phyloP scores from a whole-genome alignment of 768 basidiomycete species.

The Crassisporium funariophilum region DNA sequence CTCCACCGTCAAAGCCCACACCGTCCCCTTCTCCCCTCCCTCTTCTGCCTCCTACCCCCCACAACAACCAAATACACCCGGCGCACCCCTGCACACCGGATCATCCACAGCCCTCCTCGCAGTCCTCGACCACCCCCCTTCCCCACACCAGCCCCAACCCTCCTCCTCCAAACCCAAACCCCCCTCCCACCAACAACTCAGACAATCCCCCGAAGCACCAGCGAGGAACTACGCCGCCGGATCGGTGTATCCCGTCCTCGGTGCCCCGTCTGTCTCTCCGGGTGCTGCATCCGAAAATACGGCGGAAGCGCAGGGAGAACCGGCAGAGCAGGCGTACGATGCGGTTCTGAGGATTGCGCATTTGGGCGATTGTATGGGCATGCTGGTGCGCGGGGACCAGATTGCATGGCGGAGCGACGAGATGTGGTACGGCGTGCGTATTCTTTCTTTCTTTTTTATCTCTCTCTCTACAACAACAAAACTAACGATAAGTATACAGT shows the following conservation, averaged over 20 bases:
- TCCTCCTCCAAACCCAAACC: conserved; percentile 6
- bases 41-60: too few relatives aligned
- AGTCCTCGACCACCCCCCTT: conserved; percentile 51
- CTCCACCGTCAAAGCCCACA: conserved; percentile 63
- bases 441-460: background rate
- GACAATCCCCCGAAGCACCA: conserved; percentile 18
- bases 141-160: too few relatives aligned
- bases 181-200: too few relatives aligned
- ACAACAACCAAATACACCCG: too few relatives aligned
- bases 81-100: conserved; percentile 47
- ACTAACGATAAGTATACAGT: conserved; percentile 32
- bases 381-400: conserved; percentile 77
- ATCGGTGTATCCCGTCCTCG: conserved; percentile 16
- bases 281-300: background rate
- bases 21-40: conserved; percentile 34
- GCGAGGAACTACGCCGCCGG: conserved; percentile 25
- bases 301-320: conserved; percentile 1
- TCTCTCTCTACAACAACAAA: background rate
- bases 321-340: conserved; percentile 34
- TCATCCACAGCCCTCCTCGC: conserved; percentile 73
- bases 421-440: conserved; percentile 85
- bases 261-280: background rate
- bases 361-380: conserved; percentile 85
- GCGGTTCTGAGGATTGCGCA: conserved; percentile 82
- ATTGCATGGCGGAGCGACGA: conserved; percentile 88